These are phyloP conservation scores for Amanita subjunquillea DNA, from an alignment of 768 basidiomycete species.

Conservation along the genomic window DNA sequence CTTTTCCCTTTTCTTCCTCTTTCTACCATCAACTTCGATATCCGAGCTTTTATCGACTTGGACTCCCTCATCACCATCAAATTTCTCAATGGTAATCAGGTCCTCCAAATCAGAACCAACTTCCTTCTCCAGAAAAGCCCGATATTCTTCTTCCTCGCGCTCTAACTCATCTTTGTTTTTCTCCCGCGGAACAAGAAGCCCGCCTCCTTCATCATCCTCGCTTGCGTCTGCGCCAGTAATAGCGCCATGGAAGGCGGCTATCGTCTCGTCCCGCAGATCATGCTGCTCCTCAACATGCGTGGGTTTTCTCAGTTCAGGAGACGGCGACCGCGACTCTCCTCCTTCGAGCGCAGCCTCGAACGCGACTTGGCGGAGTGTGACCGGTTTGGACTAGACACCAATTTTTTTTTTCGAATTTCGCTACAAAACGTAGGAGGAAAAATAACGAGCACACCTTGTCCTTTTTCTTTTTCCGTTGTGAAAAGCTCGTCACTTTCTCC, in stretches of 20 bases:
- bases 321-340: constrained; percentile 41
- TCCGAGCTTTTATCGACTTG: neutral
- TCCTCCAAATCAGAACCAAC: constrained; percentile 67
- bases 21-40: constrained; percentile 18
- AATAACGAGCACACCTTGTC: constrained; percentile 36
- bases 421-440: neutral
- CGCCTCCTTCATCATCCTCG: constrained; percentile 43
- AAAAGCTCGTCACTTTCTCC: constrained; percentile 29
- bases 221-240: constrained; percentile 23
- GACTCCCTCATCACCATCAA: constrained; percentile 7
- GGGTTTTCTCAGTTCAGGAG: constrained; percentile 36
- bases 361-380: constrained; percentile 67
- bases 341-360: constrained; percentile 48
- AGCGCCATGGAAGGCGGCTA: constrained; percentile 64
- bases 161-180: constrained; percentile 72
- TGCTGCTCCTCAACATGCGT: constrained; percentile 77
- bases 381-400: constrained; percentile 45
- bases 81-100: constrained; percentile 41
- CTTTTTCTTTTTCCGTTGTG: constrained; percentile 19
- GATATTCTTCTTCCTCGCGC: constrained; percentile 79
- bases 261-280: constrained; percentile 69
- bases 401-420: neutral
- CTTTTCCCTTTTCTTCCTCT: constrained; percentile 28
- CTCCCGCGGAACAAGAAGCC: constrained; percentile 62
- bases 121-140: constrained; percentile 68